Evolutionary conservation across 345 rosid genomes (phyloP), one percentile per base, ranked within the genome.

Genomic region (Lepidium didymum): DNA sequence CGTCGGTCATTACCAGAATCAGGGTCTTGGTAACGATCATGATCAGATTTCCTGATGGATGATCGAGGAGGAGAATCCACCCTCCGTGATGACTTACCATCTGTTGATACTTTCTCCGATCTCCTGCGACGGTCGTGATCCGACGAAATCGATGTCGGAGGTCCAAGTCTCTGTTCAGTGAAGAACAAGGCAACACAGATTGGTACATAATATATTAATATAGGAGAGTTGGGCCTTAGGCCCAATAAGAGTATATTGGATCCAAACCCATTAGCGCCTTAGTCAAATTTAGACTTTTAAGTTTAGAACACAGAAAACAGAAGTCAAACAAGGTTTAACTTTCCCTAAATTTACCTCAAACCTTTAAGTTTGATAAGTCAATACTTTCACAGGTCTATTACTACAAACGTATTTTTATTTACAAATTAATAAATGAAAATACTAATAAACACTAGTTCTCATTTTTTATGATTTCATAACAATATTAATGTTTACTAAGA

Each of bases 11-110:
- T 73, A 55, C 77, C 80, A 40, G 57, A 73, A 70, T 46, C 61
- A 47, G 3, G 53, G 69, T 81, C 75, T 10, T 35, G 69, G 67
- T 75, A 38, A 38, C 31, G 76, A 45, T 74, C 81, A 46, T 68
- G 81, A 10, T 80, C 86, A 6, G 87, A 54, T 63, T 82, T 91
- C 41, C 88, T 78, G 75, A 84, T 86, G 44, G 81, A 68, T 14
- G 81, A 74, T 31, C 85, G 89, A 1, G 81, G 81, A 4, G 83
- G 84, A 3, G 87, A 81, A 21, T 78, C 80, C 10, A 61, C 76
- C 76, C 68, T 84, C 83, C 10, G 49, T 0, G 53, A 50, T 49
- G 74, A 59, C 6, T 29, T 81, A 59, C 29, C 55, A 15, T 49
- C 67, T 13, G 73, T 21, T 19, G 72, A 73, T 0, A 19, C 21